phyloP scores from a whole-genome alignment of 2,329 filamentous ascomycete genomes.

The Paecilomyces fulvus region DNA sequence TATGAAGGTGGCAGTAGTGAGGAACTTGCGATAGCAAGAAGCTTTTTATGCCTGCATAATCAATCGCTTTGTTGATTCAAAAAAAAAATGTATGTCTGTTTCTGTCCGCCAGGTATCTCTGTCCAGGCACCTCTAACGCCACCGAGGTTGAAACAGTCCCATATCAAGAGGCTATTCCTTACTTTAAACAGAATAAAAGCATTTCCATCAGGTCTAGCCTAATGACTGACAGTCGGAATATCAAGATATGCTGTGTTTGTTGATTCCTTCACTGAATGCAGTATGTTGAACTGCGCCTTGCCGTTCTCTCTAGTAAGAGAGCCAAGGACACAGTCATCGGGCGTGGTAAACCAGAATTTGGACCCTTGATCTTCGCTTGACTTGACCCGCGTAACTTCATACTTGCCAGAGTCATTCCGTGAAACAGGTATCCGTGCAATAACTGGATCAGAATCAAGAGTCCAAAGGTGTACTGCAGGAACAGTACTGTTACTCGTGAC shows the following conservation, averaged over 20 bases:
- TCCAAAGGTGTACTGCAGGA: constrained; percentile 26
- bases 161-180: not conserved
- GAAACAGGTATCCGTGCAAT: constrained; percentile 23
- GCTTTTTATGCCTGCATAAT: no score
- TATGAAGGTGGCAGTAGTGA: no score
- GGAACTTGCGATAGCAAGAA: no score
- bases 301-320: constrained; percentile 17
- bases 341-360: constrained; percentile 27
- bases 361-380: constrained; percentile 12
- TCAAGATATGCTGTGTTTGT: constrained; percentile 1
- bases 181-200: not conserved
- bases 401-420: constrained; percentile 25
- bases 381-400: constrained; percentile 25
- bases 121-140: not conserved
- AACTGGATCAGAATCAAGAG: constrained; percentile 18
- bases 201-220: not conserved
- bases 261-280: constrained; percentile 20
- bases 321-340: constrained; percentile 27
- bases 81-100: not conserved
- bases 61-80: no score
- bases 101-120: not conserved
- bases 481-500: constrained; percentile 26
- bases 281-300: constrained; percentile 16
- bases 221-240: not conserved
- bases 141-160: not conserved